These are phyloP conservation scores for Harrya chromipes DNA, from an alignment of 768 basidiomycete species.

Conservation along the genomic window DNA sequence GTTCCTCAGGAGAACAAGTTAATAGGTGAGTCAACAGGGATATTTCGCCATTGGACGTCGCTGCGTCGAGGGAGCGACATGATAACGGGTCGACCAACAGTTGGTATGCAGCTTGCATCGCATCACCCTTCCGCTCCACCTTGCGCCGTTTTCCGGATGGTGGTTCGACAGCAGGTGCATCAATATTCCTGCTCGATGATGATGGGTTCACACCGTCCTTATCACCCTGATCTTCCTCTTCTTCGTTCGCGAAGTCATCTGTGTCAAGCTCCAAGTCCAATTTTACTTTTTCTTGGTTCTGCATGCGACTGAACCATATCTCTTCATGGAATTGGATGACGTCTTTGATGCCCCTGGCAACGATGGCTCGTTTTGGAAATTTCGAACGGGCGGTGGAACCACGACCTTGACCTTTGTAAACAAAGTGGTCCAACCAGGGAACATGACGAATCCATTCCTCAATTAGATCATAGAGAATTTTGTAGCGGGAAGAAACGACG, in stretches of 20 bases:
- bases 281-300: conserved; percentile 33
- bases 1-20: conserved; percentile 37
- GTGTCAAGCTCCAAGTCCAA: conserved; percentile 38
- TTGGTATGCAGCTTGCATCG: conserved; percentile 46
- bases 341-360: conserved; percentile 67
- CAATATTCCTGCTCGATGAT: neutral
- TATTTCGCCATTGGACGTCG: conserved; percentile 11
- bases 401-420: conserved; percentile 32
- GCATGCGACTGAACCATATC: conserved; percentile 46
- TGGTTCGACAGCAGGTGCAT: neutral
- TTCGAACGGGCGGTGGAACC: conserved; percentile 50
- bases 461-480: conserved; percentile 57
- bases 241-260: conserved; percentile 30
- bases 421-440: conserved; percentile 69
- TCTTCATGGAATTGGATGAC: conserved; percentile 67
- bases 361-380: conserved; percentile 57
- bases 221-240: conserved; percentile 30
- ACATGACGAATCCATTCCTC: conserved; percentile 59
- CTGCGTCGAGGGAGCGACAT: conserved; percentile 19
- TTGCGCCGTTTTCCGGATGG: conserved; percentile 33
- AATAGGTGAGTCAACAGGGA: conserved; percentile 55
- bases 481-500: conserved; percentile 69
- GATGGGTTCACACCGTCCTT: conserved; percentile 12
- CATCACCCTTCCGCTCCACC: conserved; percentile 17
- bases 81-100: conserved; percentile 61